A percentile compares a stretch with the other conserved stretches of the same genome.
phyloP scores from a whole-genome alignment of 192 early-diverging fungal genomes.

The Lobosporangium transversale region DNA sequence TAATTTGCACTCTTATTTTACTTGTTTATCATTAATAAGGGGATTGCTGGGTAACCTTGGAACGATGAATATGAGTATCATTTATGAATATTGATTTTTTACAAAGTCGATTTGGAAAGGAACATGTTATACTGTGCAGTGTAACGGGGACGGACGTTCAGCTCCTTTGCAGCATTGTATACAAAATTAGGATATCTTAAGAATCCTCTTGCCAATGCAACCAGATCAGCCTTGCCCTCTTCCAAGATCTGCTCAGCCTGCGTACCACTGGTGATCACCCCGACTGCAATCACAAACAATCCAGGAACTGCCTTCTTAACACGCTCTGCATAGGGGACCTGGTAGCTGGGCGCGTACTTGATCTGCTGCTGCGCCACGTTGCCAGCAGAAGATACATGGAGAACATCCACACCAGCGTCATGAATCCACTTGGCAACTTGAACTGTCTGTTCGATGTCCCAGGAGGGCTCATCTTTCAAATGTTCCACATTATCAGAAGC shows the following conservation, averaged over 20 bases:
- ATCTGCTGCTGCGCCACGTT: conserved; percentile 64
- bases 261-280: conserved; percentile 70
- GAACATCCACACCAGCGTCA: conserved; percentile 79
- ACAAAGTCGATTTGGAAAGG: background rate
- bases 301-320: conserved; percentile 68
- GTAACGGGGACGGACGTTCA: conserved; percentile 71
- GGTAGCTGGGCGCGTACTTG: conserved; percentile 60
- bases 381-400: conserved; percentile 86
- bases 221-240: conserved; percentile 71
- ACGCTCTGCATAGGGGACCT: conserved; percentile 74
- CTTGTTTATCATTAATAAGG: too few species aligned
- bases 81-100: background rate
- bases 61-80: too few species aligned
- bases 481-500: conserved; percentile 4
- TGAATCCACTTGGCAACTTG: conserved; percentile 67
- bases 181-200: conserved; percentile 77
- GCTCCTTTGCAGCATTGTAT: conserved; percentile 66
- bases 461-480: conserved; percentile 53
- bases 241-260: conserved; percentile 78
- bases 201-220: conserved; percentile 78
- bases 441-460: conserved; percentile 80
- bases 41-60: too few species aligned
- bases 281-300: conserved; percentile 71
- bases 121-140: conserved; percentile 66
- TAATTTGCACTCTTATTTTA: too few species aligned